Conservation (phyloP, 495 filamentous ascomycete species). For the Podospora australis region DNA sequence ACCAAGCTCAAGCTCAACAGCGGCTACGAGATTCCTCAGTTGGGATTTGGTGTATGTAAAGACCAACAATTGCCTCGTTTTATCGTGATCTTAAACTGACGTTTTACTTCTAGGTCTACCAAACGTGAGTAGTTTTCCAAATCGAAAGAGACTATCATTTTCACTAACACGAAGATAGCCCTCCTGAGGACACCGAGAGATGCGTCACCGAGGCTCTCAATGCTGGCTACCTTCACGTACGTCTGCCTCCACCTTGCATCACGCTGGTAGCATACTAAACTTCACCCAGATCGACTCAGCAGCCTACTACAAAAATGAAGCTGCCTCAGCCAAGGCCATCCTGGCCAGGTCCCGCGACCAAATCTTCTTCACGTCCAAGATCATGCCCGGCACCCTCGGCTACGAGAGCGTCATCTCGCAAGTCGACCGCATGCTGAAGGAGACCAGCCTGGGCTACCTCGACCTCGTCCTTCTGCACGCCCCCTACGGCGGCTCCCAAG, state of each 20-base stretch:
- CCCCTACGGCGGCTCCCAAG: conserved; percentile 52
- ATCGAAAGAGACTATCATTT: no score
- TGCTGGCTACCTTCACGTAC: conserved; percentile 65
- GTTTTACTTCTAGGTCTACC: conserved; percentile 52
- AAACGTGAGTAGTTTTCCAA: no score
- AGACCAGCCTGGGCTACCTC: conserved; percentile 53
- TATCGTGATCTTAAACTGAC: neutral
- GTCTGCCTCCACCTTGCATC: conserved; percentile 7
- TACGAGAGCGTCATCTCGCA: conserved; percentile 47
- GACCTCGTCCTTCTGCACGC: conserved; percentile 59
- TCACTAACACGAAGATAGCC: conserved; percentile 17
- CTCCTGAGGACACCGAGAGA: conserved; percentile 35
- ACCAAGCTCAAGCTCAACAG: conserved; percentile 64
- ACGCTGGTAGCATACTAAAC: neutral
- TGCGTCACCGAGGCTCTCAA: conserved; percentile 57
- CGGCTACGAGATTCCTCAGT: conserved; percentile 67
- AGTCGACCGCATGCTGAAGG: conserved; percentile 45
- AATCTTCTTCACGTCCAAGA: conserved; percentile 71
- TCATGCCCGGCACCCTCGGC: conserved; percentile 34
- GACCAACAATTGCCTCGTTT: neutral
- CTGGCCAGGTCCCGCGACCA: conserved; percentile 42
- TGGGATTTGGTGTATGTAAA: conserved; percentile 67
- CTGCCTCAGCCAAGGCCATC: conserved; percentile 56
- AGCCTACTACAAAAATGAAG: conserved; percentile 64
- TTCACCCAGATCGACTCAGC: conserved; percentile 63